Percentiles rank a stretch among this genome's conserved stretches.
Conservation (phyloP, 2,329 filamentous ascomycete genomes). For the Sporothrix globosa region DNA sequence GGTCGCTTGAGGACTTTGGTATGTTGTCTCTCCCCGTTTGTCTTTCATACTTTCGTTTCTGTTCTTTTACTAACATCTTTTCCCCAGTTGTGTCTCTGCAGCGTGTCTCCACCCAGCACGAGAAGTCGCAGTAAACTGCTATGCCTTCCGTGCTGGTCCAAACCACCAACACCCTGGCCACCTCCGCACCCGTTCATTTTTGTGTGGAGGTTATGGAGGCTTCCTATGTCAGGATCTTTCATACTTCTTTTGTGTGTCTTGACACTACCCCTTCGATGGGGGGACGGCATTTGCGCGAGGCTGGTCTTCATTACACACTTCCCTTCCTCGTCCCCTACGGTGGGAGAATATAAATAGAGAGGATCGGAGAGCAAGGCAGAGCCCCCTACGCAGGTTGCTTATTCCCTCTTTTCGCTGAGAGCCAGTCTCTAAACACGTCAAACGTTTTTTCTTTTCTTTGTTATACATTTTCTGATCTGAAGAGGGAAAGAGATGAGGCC, state of each 20-base stretch:
- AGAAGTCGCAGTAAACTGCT: conserved; percentile 71
- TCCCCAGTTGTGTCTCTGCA: conserved; percentile 78
- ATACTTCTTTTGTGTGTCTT: conserved; percentile 32
- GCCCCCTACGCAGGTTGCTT: conserved; percentile 25
- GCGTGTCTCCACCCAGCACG: conserved; percentile 88
- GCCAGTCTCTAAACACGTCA: conserved; percentile 18
- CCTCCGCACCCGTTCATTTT: conserved; percentile 28
- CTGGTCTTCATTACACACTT: conserved; percentile 6
- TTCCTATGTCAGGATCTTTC: conserved; percentile 36
- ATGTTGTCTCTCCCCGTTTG: conserved; percentile 48
- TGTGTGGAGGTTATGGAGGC: conserved; percentile 33
- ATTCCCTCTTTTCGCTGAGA: conserved; percentile 6
- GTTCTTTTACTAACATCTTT: conserved; percentile 51
- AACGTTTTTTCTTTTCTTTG: conserved; percentile 39
- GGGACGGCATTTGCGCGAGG: conserved; percentile 36
- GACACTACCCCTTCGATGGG: conserved; percentile 30
- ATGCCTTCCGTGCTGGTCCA: neutral
- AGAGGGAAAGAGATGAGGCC: conserved; percentile 37
- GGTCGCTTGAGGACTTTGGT: conserved; percentile 87
- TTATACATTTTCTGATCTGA: conserved; percentile 43
- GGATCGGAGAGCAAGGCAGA: conserved; percentile 34
- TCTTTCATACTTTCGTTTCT: neutral
- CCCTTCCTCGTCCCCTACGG: conserved; percentile 40
- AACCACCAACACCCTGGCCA: neutral
- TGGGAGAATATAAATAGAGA: conserved; percentile 32